A percentile compares a stretch with the other conserved stretches of the same genome.
phyloP scores from a whole-genome alignment of 345 rosid species.

The Pistacia integerrima region DNA sequence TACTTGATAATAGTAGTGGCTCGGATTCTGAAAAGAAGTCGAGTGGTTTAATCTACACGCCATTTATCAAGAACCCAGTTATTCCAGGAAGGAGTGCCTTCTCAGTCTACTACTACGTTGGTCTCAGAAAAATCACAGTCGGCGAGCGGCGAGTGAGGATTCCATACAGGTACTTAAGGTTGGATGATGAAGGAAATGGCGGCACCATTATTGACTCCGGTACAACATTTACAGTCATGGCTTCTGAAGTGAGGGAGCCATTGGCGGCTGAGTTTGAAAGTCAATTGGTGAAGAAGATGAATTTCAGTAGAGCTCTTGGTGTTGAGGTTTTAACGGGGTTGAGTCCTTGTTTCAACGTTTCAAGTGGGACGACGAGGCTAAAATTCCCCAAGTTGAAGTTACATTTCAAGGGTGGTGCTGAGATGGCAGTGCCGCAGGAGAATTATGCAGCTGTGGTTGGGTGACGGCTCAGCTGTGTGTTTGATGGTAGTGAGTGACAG shows the following conservation, averaged over 20 bases:
- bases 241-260: conserved; percentile 27
- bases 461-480: conserved; percentile 28
- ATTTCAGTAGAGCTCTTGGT: conserved; percentile 17
- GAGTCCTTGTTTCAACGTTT: conserved; percentile 32
- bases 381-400: conserved; percentile 36
- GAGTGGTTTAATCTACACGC: conserved; percentile 30
- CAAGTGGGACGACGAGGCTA: background rate
- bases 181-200: conserved; percentile 29
- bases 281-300: conserved; percentile 28
- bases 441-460: conserved; percentile 31
- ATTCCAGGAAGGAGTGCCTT: conserved; percentile 7
- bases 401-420: conserved; percentile 46
- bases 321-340: conserved; percentile 32
- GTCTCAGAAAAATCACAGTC: conserved; percentile 34
- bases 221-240: conserved; percentile 40
- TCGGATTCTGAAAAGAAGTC: conserved; percentile 32
- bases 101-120: conserved; percentile 38
- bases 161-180: conserved; percentile 26
- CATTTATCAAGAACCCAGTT: conserved; percentile 32
- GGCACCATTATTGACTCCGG: conserved; percentile 47
- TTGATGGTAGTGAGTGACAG: conserved; percentile 35
- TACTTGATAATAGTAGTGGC: conserved; percentile 21
- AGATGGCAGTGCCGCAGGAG: conserved; percentile 34
- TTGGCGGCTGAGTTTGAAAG: conserved; percentile 26
- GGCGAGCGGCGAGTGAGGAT: conserved; percentile 31